phyloP scores from a whole-genome alignment of 2,329 filamentous ascomycete genomes.

The Ophiostoma himal-ulmi region DNA sequence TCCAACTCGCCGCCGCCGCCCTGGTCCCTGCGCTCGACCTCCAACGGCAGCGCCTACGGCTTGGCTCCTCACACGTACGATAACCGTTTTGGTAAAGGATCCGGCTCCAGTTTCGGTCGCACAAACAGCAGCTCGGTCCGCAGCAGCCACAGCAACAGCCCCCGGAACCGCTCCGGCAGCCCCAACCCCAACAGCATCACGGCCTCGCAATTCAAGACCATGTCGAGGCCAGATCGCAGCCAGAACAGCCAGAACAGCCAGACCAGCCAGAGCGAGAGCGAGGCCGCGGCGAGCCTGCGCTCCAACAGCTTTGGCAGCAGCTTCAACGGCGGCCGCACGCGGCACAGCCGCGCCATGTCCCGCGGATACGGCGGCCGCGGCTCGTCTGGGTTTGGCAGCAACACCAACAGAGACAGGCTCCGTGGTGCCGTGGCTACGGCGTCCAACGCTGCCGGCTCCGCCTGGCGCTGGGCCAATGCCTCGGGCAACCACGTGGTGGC shows the following conservation, averaged over 20 bases:
- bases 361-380: background rate
- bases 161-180: conserved; percentile 17
- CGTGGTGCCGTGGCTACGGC: conserved; percentile 4
- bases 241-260: background rate
- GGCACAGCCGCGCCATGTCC: conserved; percentile 1
- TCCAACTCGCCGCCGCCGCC: conserved; percentile 17
- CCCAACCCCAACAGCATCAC: background rate
- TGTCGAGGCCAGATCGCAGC: background rate
- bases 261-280: background rate
- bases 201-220: background rate
- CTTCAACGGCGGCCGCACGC: conserved; percentile 3
- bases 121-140: background rate
- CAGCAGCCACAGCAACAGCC: conserved; percentile 10
- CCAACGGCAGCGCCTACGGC: conserved; percentile 5
- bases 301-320: background rate
- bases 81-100: background rate
- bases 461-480: conserved; percentile 11
- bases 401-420: background rate
- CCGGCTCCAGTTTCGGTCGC: background rate
- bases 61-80: background rate
- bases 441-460: background rate
- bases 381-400: background rate
- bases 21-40: conserved; percentile 16
- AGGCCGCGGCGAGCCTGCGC: background rate
- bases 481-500: conserved; percentile 13